A percentile compares a stretch with the other conserved stretches of the same genome.
These are phyloP conservation scores for Chlorella sp. DNA, from an alignment of 139 green algal genomes.

Conservation along the genomic window DNA sequence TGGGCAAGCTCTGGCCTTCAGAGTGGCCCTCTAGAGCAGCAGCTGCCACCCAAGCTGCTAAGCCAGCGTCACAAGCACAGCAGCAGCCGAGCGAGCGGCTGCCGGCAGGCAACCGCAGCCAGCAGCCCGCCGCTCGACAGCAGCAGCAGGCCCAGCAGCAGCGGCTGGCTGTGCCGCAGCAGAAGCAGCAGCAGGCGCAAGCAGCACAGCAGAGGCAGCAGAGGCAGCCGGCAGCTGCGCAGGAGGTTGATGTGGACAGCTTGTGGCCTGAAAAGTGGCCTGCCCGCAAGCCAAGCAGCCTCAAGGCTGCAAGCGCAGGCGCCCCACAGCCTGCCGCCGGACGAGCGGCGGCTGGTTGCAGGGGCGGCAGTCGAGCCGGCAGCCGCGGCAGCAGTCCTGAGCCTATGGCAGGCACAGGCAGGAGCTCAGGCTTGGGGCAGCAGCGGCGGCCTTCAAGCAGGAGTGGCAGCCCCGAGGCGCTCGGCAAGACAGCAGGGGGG, in stretches of 20 bases:
- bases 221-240: not conserved
- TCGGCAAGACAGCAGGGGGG: not conserved
- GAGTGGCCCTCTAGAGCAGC: not conserved
- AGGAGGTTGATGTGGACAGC: not conserved
- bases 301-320: not conserved
- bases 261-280: constrained; percentile 28
- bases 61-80: too few species aligned
- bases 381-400: not conserved
- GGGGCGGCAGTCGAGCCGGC: not conserved
- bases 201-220: not conserved
- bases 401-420: not conserved
- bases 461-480: not conserved
- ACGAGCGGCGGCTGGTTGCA: not conserved
- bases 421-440: not conserved
- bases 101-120: too few species aligned
- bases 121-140: too few species aligned
- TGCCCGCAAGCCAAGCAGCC: not conserved
- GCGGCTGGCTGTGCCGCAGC: not conserved
- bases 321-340: not conserved
- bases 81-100: too few species aligned
- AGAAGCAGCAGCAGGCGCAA: not conserved
- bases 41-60: not conserved
- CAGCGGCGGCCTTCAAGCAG: not conserved
- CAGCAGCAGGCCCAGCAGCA: not conserved
- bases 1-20: constrained; percentile 4